Evolutionary conservation across 2,329 filamentous ascomycete genomes (phyloP).

Genomic region (Proliferodiscus dingleyae): DNA sequence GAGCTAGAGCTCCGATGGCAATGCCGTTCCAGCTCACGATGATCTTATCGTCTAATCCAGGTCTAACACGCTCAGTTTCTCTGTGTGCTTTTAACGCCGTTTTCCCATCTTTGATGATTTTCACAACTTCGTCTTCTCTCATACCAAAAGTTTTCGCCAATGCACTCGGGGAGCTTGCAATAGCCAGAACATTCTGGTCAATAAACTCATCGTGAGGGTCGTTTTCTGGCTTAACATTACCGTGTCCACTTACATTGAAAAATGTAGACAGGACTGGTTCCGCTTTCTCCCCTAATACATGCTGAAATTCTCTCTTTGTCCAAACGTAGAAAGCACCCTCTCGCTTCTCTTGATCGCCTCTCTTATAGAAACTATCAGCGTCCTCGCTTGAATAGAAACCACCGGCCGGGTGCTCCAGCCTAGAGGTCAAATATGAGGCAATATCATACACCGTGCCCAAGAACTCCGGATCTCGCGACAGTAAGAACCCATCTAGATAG

Average conservation of each 20-base stretch:
- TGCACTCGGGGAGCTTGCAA: constrained; percentile 61
- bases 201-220: constrained; percentile 93
- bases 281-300: constrained; percentile 63
- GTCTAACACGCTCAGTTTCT: constrained; percentile 68
- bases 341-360: constrained; percentile 73
- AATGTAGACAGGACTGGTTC: constrained; percentile 73
- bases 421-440: constrained; percentile 77
- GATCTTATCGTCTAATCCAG: constrained; percentile 82
- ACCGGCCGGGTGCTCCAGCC: constrained; percentile 62
- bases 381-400: constrained; percentile 87
- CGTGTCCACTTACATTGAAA: constrained; percentile 78
- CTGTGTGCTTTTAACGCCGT: constrained; percentile 66
- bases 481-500: constrained; percentile 80
- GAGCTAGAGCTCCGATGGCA: constrained; percentile 76
- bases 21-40: constrained; percentile 86
- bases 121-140: constrained; percentile 61
- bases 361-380: constrained; percentile 73
- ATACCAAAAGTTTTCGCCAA: constrained; percentile 73
- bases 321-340: constrained; percentile 95
- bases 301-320: constrained; percentile 81
- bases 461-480: constrained; percentile 56
- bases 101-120: constrained; percentile 62
- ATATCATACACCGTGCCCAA: constrained; percentile 75
- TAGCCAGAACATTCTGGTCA: constrained; percentile 81
- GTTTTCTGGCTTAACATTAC: constrained; percentile 76